Base-by-base conservation (phyloP, 495 filamentous ascomycete species). In the Daldinia decipiens region DNA sequence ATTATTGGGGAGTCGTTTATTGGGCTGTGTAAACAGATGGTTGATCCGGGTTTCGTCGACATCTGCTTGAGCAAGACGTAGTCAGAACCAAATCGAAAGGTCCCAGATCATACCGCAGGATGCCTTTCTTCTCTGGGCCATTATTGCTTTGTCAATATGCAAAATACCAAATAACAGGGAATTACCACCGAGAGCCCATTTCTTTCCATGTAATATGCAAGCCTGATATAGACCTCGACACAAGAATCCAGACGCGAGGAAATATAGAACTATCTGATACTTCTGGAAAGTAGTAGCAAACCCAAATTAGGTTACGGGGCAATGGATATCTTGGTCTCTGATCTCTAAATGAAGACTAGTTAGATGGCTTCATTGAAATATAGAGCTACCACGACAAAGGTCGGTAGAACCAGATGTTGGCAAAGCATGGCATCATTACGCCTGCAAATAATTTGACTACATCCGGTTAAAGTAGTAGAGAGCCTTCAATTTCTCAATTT, bases 221-320 rank as follows among this genome's bases (percentile, higher is more conserved):
- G 13, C 31, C 29, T 39, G 56, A 40, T 59, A 69, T 58, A 24
- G 4, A 19, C 43, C 57, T 63, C 34, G 36, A 58, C 6, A 61
- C 47, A 59, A 38, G 36, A 61, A 62, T 58, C 70, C 62, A 38
- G 53, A 34, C 47, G 39, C 15, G 27, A 38, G 21, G 17, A 53
- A 59, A 59, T 27, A 62, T 52, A 57, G 65, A 58, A 63, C 56
- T 69, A 68, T 73, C 52, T 69, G 65, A 69, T 68, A 65, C 52
- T 73, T 66, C 31, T 62, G 56, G 43, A 56, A 39, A 36, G 50
- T 27, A 47, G 47, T 27, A 57, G 15, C 53, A 57, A 53, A 62
- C 34, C 65, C 61, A 62, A 40, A 11, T 19, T 54, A 56, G 51
- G 59, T 52, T 26, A 66, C 61, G 50, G 62, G 31, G 27, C 5